A percentile compares a stretch with the other conserved stretches of the same genome.
phyloP scores from a whole-genome alignment of 2,329 filamentous ascomycete genomes.

The Colletotrichum scovillei region DNA sequence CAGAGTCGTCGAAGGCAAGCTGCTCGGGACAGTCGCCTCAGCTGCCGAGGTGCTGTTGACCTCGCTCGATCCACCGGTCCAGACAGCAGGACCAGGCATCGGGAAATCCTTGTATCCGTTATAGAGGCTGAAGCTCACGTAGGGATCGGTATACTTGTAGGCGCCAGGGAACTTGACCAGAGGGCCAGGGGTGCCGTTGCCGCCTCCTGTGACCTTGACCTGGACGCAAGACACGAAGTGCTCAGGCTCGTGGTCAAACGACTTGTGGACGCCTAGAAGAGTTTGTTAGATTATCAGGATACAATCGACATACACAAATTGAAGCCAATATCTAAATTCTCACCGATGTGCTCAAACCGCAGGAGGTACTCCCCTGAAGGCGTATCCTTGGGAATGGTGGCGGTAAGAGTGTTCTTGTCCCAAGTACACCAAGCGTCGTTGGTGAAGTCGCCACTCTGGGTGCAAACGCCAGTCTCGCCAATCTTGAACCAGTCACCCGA shows the following conservation, averaged over 20 bases:
- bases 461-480: constrained; percentile 39
- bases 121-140: constrained; percentile 40
- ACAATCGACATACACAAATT: no score
- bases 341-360: constrained; percentile 48
- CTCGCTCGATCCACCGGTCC: constrained; percentile 4
- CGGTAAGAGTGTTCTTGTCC: constrained; percentile 41
- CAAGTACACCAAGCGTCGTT: constrained; percentile 39
- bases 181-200: constrained; percentile 36
- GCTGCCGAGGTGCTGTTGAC: neutral
- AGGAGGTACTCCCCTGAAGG: constrained; percentile 51
- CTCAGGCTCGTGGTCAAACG: constrained; percentile 41
- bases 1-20: neutral
- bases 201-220: constrained; percentile 37
- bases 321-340: neutral
- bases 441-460: constrained; percentile 37
- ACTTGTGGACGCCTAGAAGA: constrained; percentile 34
- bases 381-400: constrained; percentile 46
- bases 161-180: constrained; percentile 45
- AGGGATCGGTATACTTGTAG: constrained; percentile 42
- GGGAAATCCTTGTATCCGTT: constrained; percentile 34
- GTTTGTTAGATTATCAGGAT: neutral
- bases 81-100: constrained; percentile 25
- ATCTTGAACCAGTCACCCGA: constrained; percentile 43
- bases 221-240: constrained; percentile 37
- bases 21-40: neutral